Evolutionary conservation across 805 yeast genomes (phyloP).

Genomic region (Wickerhamiella australiensis): DNA sequence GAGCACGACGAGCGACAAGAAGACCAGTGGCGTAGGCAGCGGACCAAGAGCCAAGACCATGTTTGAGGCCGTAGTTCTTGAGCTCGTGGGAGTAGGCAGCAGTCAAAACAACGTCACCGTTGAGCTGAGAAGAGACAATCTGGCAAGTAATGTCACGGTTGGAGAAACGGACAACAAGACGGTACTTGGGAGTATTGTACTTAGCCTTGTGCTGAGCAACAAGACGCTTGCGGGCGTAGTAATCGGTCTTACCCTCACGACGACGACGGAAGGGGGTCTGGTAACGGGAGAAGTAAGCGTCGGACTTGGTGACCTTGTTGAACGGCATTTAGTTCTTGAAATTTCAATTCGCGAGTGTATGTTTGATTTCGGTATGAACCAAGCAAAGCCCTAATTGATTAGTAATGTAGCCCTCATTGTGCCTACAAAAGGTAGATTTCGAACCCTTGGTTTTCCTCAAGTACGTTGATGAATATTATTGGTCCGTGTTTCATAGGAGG

Average conservation of each 20-base stretch:
- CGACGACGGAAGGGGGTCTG: slow-evolving; percentile 99
- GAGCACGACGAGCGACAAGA: slow-evolving; percentile 96
- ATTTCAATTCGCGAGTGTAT: background rate
- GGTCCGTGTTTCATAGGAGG: slow-evolving; percentile 28
- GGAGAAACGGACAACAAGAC: slow-evolving; percentile 99
- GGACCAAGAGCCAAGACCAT: slow-evolving; percentile 99
- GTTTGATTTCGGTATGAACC: background rate
- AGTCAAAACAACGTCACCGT: slow-evolving; percentile 90
- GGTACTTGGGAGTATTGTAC: slow-evolving; percentile 98
- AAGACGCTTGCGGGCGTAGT: slow-evolving; percentile 99
- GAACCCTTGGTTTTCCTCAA: background rate
- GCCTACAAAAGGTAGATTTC: background rate
- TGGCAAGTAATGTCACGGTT: slow-evolving; percentile 99
- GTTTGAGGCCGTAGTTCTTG: slow-evolving; percentile 93
- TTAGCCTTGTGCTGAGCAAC: slow-evolving; percentile 99
- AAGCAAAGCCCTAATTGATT: background rate
- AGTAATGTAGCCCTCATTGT: background rate
- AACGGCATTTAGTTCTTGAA: slow-evolving; percentile 50
- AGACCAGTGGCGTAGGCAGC: slow-evolving; percentile 99
- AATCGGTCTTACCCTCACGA: slow-evolving; percentile 99
- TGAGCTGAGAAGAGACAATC: slow-evolving; percentile 89
- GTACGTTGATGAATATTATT: slow-evolving; percentile 22
- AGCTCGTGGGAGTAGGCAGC: slow-evolving; percentile 99
- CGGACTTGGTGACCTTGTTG: slow-evolving; percentile 58
- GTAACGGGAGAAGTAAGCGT: slow-evolving; percentile 98